Percentiles rank a stretch among this genome's conserved stretches.
phyloP scores from a whole-genome alignment of 768 basidiomycete genomes.

The Tricholoma furcatifolium region DNA sequence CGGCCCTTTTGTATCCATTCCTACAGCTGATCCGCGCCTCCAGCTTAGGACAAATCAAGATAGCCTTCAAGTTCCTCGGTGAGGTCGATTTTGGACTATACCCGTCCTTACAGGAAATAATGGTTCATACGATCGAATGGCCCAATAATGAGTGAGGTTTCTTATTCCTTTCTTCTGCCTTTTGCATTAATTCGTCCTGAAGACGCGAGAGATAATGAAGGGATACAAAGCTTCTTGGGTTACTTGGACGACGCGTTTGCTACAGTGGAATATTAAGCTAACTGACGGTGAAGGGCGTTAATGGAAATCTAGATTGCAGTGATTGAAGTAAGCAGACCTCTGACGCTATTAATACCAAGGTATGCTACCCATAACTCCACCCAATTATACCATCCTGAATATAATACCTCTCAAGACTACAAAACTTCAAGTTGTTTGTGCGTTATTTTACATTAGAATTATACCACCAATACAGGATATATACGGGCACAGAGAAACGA shows the following conservation, averaged over 20 bases:
- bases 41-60: constrained; percentile 1
- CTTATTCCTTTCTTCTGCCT: neutral
- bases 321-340: neutral
- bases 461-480: too few relatives aligned
- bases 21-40: neutral
- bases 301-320: constrained; percentile 1
- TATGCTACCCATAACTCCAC: neutral
- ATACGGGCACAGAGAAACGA: too few relatives aligned
- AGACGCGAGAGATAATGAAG: constrained; percentile 1
- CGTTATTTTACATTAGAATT: too few relatives aligned
- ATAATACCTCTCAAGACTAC: neutral
- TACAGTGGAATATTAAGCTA: constrained; percentile 5
- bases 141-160: constrained; percentile 7
- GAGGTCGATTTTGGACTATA: constrained; percentile 3
- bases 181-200: neutral
- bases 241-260: neutral
- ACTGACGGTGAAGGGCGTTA: neutral
- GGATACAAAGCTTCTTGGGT: constrained; percentile 1
- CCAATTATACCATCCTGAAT: neutral
- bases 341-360: neutral
- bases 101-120: constrained; percentile 2
- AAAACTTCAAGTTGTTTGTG: too few relatives aligned
- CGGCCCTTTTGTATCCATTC: neutral
- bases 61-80: constrained; percentile 1
- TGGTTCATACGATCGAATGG: constrained; percentile 1